Evolutionary conservation across 495 filamentous ascomycete species (phyloP), one percentile per base, ranked within the genome.

Genomic region (Talaromyces wortmannii): DNA sequence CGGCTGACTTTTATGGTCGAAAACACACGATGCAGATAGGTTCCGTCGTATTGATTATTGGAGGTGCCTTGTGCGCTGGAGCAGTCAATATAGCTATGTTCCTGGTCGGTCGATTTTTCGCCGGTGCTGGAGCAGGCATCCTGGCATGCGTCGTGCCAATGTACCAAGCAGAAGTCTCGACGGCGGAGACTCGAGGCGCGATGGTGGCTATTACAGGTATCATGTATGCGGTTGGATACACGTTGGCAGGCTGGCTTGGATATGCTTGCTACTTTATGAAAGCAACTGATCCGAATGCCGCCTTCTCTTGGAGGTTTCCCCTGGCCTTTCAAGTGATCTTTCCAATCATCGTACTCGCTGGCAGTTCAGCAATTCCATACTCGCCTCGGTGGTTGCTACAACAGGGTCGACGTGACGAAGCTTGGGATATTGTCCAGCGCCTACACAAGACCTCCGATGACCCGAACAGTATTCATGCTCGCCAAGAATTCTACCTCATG

Each of bases 81-180:
- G 60, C 66, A 46, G 64, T 70, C 5, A 59, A 69, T 31, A 62
- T 75, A 6, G 65, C 56, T 42, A 77, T 77, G 72, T 71, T 75
- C 56, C 58, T 73, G 23, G 63, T 65, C 15, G 71, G 59, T 1
- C 64, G 74, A 6, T 63, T 74, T 30, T 56, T 75, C 17, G 63
- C 66, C 2, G 72, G 74, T 0, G 53, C 68, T 2, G 74, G 74
- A 1, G 55, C 63, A 8, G 71, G 68, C 1, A 63, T 65, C 12
- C 58, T 77, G 0, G 63, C 63, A 0, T 67, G 63, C 48, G 58
- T 62, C 33, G 65, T 73, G 4, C 73, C 73, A 0, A 67, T 73
- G 44, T 74, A 69, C 44, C 68, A 71, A 48, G 63, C 65, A 29
- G 72, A 76, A 54, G 58, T 72, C 6, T 68, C 72, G 4, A 70